Evolutionary conservation across 2,329 filamentous ascomycete species (phyloP), one percentile per base, ranked within the genome.

Genomic region (Penicillium palitans): DNA sequence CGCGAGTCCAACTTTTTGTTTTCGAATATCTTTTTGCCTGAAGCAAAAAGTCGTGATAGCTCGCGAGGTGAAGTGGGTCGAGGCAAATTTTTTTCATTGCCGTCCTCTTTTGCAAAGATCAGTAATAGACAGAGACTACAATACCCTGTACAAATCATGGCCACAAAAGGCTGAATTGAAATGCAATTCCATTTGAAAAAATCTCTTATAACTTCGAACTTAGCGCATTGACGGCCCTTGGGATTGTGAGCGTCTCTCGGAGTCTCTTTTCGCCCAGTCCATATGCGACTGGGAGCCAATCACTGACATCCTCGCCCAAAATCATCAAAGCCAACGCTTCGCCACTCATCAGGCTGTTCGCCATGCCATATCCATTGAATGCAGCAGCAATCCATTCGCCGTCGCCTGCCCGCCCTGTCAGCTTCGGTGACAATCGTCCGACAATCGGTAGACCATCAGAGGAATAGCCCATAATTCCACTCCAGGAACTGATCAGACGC

Each of bases 321-420:
- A 75, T 65, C 64, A 69, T 70, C 51, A 60, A 57, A 3, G 61
- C 71, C 40, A 73, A 49, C 2, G 64, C 68, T 47, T 72, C 66
- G 2, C 69, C 71, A 42, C 65, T 61, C 46, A 60, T 62, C 66
- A 66, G 68, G 49, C 68, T 87, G 80, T 82, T 87, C 80, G 52
- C 76, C 87, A 89, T 89, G 0, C 86, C 85, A 70, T 89, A 84
- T 1, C 87, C 87, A 69, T 88, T 86, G 64, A 89, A 89, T 10
- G 83, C 80, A 2, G 82, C 84, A n/a, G 79, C 80, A 2, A 86
- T 74, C 81, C 83, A 89, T 57, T 73, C 71, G 17, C 66, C 65
- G 1, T 59, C 47, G 2, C 67, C 63, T 8, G 31, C 29, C 9
- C 67, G 52, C 6, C 57, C 62, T 6, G 41, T 87, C 60, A 15